Evolutionary conservation across 768 basidiomycete species (phyloP), one percentile per base, ranked within the genome.

Genomic region (Gloeopeniophorella convolvens): DNA sequence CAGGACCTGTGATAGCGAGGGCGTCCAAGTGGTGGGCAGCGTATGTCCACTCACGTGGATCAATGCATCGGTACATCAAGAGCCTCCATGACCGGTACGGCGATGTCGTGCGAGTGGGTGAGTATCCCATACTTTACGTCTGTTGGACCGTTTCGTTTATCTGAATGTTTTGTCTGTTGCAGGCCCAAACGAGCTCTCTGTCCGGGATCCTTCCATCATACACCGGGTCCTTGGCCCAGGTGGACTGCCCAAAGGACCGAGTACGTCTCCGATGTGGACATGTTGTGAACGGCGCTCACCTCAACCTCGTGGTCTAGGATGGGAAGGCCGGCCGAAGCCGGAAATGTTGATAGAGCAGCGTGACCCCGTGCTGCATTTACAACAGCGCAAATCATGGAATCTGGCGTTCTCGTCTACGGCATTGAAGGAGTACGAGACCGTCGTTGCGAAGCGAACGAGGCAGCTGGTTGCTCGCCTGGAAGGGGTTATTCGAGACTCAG

Each of bases 1-100:
- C 77, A 20, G 78, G 77, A 13, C 79, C 78, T 1, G 9, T 71
- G 0, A 43, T 72, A 4, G 66, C 65, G 60, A 75, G 66, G 43
- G 26, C 75, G 20, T 68, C 72, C 8, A 73, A 74, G 47, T 58
- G 75, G 12, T 66, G 65, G 53, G 61, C 68, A 15, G 68, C 68
- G 2, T 65, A 64, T 47, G 47, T 71, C 6, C 66, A 68, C 15
- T 54, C 61, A 13, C 51, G 50, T 0, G 78, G 77, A 9, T 70
- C 71, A 42, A 59, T 59, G 10, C 63, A 70, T 47, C 30, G 57
- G 1, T 57, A 65, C 16, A 51, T 62, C 30, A 60, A 65, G 31
- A 39, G 40, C 2, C 60, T 70, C 8, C 70, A 69, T 48, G 55
- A 60, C 20, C 56, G 55, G 18, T 70, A 70, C 45, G 70, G 71